These are phyloP conservation scores for Lactarius sp. DNA, from an alignment of 768 basidiomycete species.

Conservation along the genomic window DNA sequence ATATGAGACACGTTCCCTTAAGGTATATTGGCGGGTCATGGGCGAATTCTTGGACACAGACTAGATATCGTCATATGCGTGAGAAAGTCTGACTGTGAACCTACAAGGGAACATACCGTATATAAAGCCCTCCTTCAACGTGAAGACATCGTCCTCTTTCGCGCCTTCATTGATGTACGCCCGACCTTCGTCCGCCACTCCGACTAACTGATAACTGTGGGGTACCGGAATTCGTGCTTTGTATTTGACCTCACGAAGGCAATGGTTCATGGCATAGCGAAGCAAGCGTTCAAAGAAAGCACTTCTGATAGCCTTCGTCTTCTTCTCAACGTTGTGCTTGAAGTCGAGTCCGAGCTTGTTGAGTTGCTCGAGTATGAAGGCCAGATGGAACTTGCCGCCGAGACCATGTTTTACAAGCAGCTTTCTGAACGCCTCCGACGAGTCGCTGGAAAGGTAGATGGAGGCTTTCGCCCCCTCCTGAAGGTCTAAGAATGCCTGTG, in stretches of 20 bases:
- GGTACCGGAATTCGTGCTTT: constrained; percentile 70
- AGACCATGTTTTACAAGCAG: constrained; percentile 48
- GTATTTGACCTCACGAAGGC: constrained; percentile 71
- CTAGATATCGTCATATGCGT: neutral
- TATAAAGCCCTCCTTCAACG: constrained; percentile 6
- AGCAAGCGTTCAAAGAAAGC: constrained; percentile 55
- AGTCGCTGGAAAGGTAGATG: constrained; percentile 57
- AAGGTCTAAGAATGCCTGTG: constrained; percentile 52
- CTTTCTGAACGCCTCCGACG: constrained; percentile 42
- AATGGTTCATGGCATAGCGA: constrained; percentile 55
- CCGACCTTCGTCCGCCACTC: constrained; percentile 74
- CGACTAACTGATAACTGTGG: constrained; percentile 64
- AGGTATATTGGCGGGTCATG: constrained; percentile 7
- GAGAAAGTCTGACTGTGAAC: neutral
- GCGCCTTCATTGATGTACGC: constrained; percentile 16
- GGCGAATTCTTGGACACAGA: constrained; percentile 14
- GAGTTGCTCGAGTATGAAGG: constrained; percentile 47
- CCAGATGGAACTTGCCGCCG: constrained; percentile 45
- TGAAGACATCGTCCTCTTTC: constrained; percentile 8
- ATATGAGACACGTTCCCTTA: constrained; percentile 25
- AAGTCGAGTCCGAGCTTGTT: constrained; percentile 47
- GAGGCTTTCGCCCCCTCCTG: constrained; percentile 55
- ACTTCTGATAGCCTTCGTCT: constrained; percentile 38
- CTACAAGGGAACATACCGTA: constrained; percentile 9
- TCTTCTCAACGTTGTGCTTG: constrained; percentile 32